phyloP scores from a whole-genome alignment of 257 asterid species.

The Sherardia arvensis region DNA sequence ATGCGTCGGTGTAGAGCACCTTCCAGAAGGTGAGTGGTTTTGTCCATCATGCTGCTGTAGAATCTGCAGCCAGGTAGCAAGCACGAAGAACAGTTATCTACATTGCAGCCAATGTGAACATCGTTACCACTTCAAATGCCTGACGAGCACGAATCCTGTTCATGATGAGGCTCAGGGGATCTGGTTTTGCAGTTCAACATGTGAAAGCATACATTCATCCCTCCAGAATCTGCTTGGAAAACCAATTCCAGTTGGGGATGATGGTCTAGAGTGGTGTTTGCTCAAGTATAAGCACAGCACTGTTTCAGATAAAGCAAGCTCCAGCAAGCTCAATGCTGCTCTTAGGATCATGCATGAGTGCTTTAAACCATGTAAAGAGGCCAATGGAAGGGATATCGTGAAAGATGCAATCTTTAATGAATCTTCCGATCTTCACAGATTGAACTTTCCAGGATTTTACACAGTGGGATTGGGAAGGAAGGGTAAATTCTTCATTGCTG shows the following conservation, averaged over 20 bases:
- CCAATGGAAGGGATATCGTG: conserved; percentile 66
- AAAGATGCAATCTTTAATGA: conserved; percentile 76
- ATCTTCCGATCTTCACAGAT: conserved; percentile 77
- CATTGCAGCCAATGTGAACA: conserved; percentile 71
- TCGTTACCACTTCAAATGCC: conserved; percentile 56
- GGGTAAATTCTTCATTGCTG: conserved; percentile 64
- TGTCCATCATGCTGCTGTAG: conserved; percentile 90
- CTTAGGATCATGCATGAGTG: too few species aligned
- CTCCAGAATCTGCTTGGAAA: conserved; percentile 42
- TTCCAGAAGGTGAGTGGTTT: conserved; percentile 95
- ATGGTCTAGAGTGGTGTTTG: conserved; percentile 62
- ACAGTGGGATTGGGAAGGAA: conserved; percentile 65
- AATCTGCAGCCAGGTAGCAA: conserved; percentile 44
- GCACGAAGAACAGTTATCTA: conserved; percentile 19
- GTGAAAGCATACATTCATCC: conserved; percentile 64
- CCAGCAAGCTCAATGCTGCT: too few species aligned
- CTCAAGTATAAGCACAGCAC: too few species aligned
- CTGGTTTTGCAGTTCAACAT: conserved; percentile 66
- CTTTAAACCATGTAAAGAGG: too few species aligned
- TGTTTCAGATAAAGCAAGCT: too few species aligned
- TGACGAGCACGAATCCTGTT: conserved; percentile 31
- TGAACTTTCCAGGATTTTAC: conserved; percentile 87
- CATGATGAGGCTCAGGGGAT: conserved; percentile 24
- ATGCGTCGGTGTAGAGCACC: conserved; percentile 78
- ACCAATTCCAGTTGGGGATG: conserved; percentile 46